Conservation (phyloP, 768 basidiomycete species). For the Exidia glandulosa region DNA sequence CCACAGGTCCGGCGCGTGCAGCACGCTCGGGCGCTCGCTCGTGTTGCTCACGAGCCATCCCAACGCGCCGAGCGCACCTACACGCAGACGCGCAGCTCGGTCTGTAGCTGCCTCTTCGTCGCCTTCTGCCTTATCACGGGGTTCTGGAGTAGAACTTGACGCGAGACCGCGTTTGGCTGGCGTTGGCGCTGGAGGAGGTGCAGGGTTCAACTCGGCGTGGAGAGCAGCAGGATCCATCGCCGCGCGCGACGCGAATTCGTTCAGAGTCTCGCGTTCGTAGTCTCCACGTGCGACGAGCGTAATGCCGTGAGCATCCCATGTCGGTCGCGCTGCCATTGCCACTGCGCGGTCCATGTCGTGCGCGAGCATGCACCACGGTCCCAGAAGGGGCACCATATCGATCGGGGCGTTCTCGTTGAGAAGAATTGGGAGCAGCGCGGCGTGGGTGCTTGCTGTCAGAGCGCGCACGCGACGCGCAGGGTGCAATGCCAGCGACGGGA, state of each 20-base stretch:
- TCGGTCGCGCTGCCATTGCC: constrained; percentile 22
- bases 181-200: constrained; percentile 17
- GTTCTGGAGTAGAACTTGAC: not conserved
- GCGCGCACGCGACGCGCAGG: constrained; percentile 65
- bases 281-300: constrained; percentile 22
- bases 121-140: constrained; percentile 39
- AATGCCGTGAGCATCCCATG: constrained; percentile 3
- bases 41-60: constrained; percentile 41
- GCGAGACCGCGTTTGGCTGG: constrained; percentile 19
- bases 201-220: constrained; percentile 53
- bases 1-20: constrained; percentile 8
- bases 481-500: constrained; percentile 72
- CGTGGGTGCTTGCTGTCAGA: constrained; percentile 50
- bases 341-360: constrained; percentile 65
- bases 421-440: constrained; percentile 50
- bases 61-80: constrained; percentile 55
- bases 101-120: constrained; percentile 63
- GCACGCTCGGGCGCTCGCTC: constrained; percentile 3
- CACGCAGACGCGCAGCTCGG: constrained; percentile 54
- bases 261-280: constrained; percentile 24
- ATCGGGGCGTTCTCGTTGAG: constrained; percentile 37
- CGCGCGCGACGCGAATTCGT: constrained; percentile 41
- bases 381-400: constrained; percentile 45
- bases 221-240: constrained; percentile 52
- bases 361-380: constrained; percentile 61